Evolutionary conservation across 2,329 filamentous ascomycete species (phyloP).

Genomic region (Rhexocercosporidium sp.): DNA sequence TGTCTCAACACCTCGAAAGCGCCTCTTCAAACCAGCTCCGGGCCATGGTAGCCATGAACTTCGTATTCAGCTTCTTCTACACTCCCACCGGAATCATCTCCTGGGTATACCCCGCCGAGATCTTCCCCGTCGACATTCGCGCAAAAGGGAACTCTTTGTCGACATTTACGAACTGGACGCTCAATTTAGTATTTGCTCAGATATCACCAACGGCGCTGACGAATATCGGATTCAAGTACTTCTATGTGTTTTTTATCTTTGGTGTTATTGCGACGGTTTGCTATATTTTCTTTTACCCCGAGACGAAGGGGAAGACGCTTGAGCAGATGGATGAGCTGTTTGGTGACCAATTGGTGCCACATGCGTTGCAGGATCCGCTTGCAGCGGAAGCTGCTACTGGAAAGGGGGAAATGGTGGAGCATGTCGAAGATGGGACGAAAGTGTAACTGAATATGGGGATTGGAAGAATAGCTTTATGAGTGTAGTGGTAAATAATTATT

Average conservation of each 20-base stretch:
- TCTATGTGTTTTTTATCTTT: slow-evolving; percentile 53
- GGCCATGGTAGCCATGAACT: slow-evolving; percentile 50
- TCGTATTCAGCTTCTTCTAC: slow-evolving; percentile 46
- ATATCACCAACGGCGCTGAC: slow-evolving; percentile 55
- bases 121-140: slow-evolving; percentile 55
- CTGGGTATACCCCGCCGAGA: slow-evolving; percentile 57
- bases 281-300: slow-evolving; percentile 36
- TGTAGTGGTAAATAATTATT: background rate
- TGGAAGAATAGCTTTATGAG: background rate
- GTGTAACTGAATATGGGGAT: background rate
- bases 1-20: slow-evolving; percentile 54
- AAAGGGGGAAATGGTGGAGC: slow-evolving; percentile 11
- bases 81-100: slow-evolving; percentile 56
- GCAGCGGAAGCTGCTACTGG: slow-evolving; percentile 11
- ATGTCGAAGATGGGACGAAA: background rate
- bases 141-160: slow-evolving; percentile 66
- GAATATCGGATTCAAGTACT: slow-evolving; percentile 55
- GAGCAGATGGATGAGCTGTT: slow-evolving; percentile 42
- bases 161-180: slow-evolving; percentile 73
- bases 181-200: slow-evolving; percentile 70
- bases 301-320: slow-evolving; percentile 39
- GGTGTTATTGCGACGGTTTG: slow-evolving; percentile 48
- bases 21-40: slow-evolving; percentile 51
- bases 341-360: slow-evolving; percentile 22
- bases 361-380: slow-evolving; percentile 10